Conservation (phyloP, 352 stramenopile species). For the Phytophthora meadii region DNA sequence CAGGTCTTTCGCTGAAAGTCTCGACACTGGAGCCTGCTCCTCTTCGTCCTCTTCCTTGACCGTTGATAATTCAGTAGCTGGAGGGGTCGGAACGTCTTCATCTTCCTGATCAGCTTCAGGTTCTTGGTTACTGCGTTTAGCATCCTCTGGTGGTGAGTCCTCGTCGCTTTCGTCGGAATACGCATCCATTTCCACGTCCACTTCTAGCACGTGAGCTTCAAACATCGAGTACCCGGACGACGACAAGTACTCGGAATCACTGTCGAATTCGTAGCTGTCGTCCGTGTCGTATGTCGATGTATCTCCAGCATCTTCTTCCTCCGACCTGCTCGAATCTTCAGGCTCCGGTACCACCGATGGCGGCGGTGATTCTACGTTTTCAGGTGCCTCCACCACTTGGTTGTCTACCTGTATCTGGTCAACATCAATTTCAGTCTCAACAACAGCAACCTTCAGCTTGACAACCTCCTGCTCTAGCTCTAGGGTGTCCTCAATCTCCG, state of each 20-base stretch:
- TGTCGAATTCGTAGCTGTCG: slow-evolving; percentile 49
- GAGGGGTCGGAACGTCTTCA: slow-evolving; percentile 8
- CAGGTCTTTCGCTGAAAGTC: slow-evolving; percentile 38
- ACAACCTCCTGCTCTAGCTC: not conserved
- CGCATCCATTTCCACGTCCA: slow-evolving; percentile 12
- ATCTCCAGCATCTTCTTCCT: slow-evolving; percentile 25
- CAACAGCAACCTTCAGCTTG: not conserved
- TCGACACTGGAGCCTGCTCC: slow-evolving; percentile 15
- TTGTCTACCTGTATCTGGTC: slow-evolving; percentile 16
- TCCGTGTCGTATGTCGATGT: slow-evolving; percentile 35
- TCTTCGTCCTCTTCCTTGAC: slow-evolving; percentile 35
- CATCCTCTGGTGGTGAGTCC: not conserved
- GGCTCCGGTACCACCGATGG: slow-evolving; percentile 19
- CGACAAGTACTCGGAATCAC: slow-evolving; percentile 34
- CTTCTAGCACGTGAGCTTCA: slow-evolving; percentile 14
- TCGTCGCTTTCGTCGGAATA: slow-evolving; percentile 19
- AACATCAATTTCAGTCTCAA: slow-evolving; percentile 3
- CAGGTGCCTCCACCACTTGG: not conserved
- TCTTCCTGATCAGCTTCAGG: slow-evolving; percentile 12
- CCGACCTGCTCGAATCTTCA: slow-evolving; percentile 12
- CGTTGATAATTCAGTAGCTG: slow-evolving; percentile 25
- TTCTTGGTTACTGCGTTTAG: slow-evolving; percentile 12
- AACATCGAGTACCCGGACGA: slow-evolving; percentile 30
- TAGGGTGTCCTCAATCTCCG: not conserved
- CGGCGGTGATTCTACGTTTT: slow-evolving; percentile 8